Base-by-base conservation (phyloP, 108 stramenopile species). In the Skeletonema costatum region DNA sequence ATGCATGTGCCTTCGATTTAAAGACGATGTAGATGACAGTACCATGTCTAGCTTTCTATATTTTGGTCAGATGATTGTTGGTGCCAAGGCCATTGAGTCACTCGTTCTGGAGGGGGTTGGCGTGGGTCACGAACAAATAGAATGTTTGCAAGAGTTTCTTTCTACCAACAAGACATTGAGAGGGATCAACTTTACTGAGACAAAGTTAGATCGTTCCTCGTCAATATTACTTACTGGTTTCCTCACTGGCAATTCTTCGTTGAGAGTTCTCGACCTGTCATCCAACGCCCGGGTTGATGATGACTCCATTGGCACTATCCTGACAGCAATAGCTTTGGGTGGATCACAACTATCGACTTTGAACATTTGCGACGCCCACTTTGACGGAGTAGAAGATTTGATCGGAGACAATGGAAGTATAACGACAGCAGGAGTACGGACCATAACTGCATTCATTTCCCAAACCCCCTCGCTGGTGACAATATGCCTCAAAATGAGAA, bases 1-100 rank as follows among this genome's bases (percentile, higher is more conserved):
- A 21, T 78, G 69, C 44, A 42, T 78, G 25, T 78, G 77, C 71
- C 64, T 78, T 39, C 77, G 77, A 21, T 78, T 78, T 51, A 25
- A 50, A 31, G 77, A 59, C 36, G 70, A 70, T 56, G 25, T 56
- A 13, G 77, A 78, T 32, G 71, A 78, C 31, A 59, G 56, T 42
- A 64, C 66, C 25, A 36, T 21, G 25, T 64, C 77, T 14, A 56
- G 39, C 17, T 70, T 78, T 56, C 33, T 42, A 41, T n/a, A 41
- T 10, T 71, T 78, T 56, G 77, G 77, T 4, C 29, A 60, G 35
- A 70, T 71, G 33, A 39, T 78, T 64, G 56, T 71, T 13, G 77
- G 77, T 10, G 35, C 69, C 38, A 60, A 38, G 30, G 3, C 77
- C 13, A 70, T 78, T 65, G 30, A 70, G 44, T 78, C 77, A 48